phyloP scores from a whole-genome alignment of 305 asterid species.

The Rubia tinctorum region DNA sequence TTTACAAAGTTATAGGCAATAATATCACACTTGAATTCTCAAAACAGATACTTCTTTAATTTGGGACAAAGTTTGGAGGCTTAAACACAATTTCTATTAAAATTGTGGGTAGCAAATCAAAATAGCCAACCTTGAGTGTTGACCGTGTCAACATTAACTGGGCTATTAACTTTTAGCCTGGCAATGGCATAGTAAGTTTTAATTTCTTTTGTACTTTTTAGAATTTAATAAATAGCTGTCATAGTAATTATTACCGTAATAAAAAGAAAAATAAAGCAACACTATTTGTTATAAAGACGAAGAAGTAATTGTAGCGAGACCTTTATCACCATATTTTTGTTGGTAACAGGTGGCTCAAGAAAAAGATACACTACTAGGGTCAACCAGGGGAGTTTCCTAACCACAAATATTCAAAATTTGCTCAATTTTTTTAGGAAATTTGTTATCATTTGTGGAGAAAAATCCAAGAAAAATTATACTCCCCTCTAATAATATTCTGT shows the following conservation, averaged over 20 bases:
- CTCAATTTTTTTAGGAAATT: not conserved
- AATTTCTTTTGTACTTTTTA: not conserved
- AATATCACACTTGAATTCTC: too few relatives aligned
- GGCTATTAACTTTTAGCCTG: not conserved
- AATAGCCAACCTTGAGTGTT: not conserved
- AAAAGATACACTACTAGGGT: not conserved
- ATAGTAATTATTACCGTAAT: not conserved
- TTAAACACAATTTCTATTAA: too few relatives aligned
- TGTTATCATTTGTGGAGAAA: not conserved
- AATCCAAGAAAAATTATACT: too few relatives aligned
- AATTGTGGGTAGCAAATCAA: not conserved
- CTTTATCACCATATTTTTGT: slow-evolving; percentile 3
- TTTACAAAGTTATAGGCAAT: too few relatives aligned
- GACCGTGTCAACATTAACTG: slow-evolving; percentile 10
- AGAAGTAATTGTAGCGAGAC: slow-evolving; percentile 1
- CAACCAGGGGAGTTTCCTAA: not conserved
- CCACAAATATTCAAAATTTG: not conserved
- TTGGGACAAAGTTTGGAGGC: too few relatives aligned
- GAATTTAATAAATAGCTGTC: not conserved
- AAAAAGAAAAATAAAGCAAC: not conserved
- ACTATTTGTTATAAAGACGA: not conserved
- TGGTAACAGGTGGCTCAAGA: not conserved
- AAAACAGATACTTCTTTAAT: too few relatives aligned
- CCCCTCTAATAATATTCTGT: too few relatives aligned
- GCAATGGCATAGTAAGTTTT: not conserved